A percentile compares a stretch with the other conserved stretches of the same genome.
Conservation (phyloP, 371 early-diverging fungal species). For the Syncephalastrum contaminatum region DNA sequence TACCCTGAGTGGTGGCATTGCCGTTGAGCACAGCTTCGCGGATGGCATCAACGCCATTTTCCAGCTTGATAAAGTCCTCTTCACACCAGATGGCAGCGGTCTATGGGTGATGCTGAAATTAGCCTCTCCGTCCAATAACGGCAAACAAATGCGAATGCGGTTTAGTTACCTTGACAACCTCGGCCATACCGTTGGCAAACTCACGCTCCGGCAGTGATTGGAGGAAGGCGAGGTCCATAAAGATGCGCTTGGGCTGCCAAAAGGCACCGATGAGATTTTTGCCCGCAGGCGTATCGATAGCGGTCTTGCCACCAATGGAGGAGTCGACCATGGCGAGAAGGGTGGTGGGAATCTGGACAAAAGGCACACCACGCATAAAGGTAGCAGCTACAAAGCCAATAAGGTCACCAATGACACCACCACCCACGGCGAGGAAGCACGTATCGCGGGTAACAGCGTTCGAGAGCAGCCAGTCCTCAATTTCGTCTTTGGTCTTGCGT, state of each 20-base stretch:
- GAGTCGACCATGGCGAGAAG: slow-evolving; percentile 98
- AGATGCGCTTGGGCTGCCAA: slow-evolving; percentile 95
- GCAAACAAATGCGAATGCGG: background rate
- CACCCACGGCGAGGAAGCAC: slow-evolving; percentile 92
- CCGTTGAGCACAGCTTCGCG: slow-evolving; percentile 68
- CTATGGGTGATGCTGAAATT: slow-evolving; percentile 12
- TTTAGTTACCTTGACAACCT: slow-evolving; percentile 80
- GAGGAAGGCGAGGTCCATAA: slow-evolving; percentile 86
- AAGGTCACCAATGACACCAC: slow-evolving; percentile 97
- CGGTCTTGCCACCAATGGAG: slow-evolving; percentile 97
- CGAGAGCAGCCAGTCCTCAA: slow-evolving; percentile 91
- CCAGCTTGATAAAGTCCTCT: slow-evolving; percentile 85
- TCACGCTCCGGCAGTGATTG: slow-evolving; percentile 90
- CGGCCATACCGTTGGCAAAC: slow-evolving; percentile 97
- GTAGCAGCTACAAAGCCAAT: slow-evolving; percentile 96
- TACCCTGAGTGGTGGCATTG: slow-evolving; percentile 54
- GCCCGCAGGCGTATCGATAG: slow-evolving; percentile 92
- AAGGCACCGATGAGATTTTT: slow-evolving; percentile 97
- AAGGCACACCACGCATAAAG: slow-evolving; percentile 96
- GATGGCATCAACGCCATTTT: slow-evolving; percentile 80
- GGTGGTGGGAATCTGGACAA: slow-evolving; percentile 95
- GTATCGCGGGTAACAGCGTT: slow-evolving; percentile 92
- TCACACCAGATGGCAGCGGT: slow-evolving; percentile 94
- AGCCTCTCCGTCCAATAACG: background rate
- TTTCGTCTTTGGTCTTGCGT: slow-evolving; percentile 80